Conservation (phyloP, 148 eudicot species). For the Cornus florida region DNA sequence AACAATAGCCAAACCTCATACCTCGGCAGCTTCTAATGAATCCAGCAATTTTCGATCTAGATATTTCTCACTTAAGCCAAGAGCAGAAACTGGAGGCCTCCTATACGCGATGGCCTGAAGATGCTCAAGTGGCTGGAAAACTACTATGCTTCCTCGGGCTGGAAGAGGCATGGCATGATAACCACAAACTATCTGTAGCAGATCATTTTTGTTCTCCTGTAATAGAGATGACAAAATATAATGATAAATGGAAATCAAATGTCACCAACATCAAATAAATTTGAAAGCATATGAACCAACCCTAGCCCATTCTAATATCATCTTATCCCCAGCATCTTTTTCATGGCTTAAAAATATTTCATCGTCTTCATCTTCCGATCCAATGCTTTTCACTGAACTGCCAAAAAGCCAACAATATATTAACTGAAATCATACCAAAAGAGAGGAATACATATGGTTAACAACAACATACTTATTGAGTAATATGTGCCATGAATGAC, state of each 20-base stretch:
- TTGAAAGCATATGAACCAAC: conserved; percentile 34
- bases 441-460: neutral
- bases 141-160: conserved; percentile 60
- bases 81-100: conserved; percentile 64
- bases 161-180: conserved; percentile 72
- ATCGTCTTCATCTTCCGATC: conserved; percentile 64
- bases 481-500: neutral
- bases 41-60: conserved; percentile 34
- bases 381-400: conserved; percentile 81
- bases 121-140: conserved; percentile 91
- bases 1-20: conserved; percentile 21
- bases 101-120: conserved; percentile 68
- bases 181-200: conserved; percentile 75
- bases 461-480: neutral
- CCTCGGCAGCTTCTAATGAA: conserved; percentile 54
- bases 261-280: conserved; percentile 9
- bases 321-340: conserved; percentile 57
- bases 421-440: neutral
- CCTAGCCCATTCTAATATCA: conserved; percentile 85
- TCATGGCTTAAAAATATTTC: conserved; percentile 45
- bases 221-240: conserved; percentile 16
- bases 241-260: conserved; percentile 10
- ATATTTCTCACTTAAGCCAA: conserved; percentile 44
- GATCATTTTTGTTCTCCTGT: conserved; percentile 82
- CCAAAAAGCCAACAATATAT: conserved; percentile 33